Base-by-base conservation (phyloP, 1,139 yeast species). In the Zygoascus meyerae region DNA sequence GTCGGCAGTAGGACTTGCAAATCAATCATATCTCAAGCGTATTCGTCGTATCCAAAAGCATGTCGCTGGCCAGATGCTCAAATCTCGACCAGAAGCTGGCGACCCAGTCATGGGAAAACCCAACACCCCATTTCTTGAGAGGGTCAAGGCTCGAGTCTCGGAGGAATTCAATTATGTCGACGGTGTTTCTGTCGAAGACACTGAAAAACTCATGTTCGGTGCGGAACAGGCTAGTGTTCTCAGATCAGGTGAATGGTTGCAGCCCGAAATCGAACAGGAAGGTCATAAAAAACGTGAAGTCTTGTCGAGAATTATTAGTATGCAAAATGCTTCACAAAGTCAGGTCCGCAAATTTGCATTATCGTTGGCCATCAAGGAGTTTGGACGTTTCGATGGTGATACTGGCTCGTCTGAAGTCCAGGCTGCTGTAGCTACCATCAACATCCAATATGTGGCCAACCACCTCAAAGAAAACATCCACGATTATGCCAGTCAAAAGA, bases 401-500 rank as follows among this genome's bases (percentile, higher is more conserved):
- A 86, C 97, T 0, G 97, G 95, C 1, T 86, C 95, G 0, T 81
- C 95, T 44, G 97, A 90, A 68, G 97, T 89, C 28, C 97, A 90
- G 66, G 96, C 97, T 1, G 97, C 97, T 1, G 77, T 86, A 29
- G 70, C 83, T 68, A 87, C 97, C 1, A 82, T 86, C 47, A 79
- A 79, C 59, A 86, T 92, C 55, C 87, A 84, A 55, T 82, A 78
- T 56, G 73, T 86, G 49, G 86, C 86, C 72, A 76, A 78, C 40
- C 97, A 90, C 62, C 75, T 86, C 49, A 81, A 81, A 61, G 73
- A 76, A 47, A 74, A 81, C 62, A 83, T 80, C 57, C 85, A 87
- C 63, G 97, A 92, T 67, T 73, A 77, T 58, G 72, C 73, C 40
- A 81, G 83, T 55, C 79, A 81, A 48, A 81, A 92, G 61, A 67